Evolutionary conservation across 176 grass and related monocot genomes (phyloP).

Genomic region (Paspalum vaginatum): DNA sequence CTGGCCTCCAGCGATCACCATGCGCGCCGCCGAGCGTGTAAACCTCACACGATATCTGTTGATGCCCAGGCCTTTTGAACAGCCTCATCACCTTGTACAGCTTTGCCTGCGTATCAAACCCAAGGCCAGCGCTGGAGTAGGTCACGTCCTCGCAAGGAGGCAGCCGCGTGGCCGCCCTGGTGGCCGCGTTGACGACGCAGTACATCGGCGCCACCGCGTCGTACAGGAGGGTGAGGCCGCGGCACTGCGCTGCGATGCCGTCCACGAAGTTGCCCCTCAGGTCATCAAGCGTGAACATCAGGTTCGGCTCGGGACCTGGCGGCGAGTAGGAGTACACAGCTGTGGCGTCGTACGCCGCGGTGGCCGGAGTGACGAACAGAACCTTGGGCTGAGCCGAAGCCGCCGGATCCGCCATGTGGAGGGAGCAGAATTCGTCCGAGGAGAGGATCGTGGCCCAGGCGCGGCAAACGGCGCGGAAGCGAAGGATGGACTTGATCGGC

Average conservation of each 20-base stretch:
- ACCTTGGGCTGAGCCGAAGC: background rate
- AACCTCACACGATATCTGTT: background rate
- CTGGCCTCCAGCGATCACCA: conserved; percentile 2
- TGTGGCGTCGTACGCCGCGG: background rate
- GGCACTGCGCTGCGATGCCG: background rate
- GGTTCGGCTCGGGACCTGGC: background rate
- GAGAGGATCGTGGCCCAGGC: background rate
- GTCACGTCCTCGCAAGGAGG: background rate
- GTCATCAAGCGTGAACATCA: background rate
- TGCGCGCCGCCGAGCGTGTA: background rate
- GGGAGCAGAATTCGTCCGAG: background rate
- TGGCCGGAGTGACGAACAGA: background rate
- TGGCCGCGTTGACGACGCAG: conserved; percentile 23
- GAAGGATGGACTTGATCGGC: background rate
- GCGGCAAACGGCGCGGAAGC: conserved; percentile 14
- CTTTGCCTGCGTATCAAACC: background rate
- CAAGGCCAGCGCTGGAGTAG: background rate
- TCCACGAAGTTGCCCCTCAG: background rate
- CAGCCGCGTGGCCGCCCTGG: conserved; percentile 10
- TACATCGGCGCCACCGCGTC: conserved; percentile 15
- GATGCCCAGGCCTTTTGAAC: background rate
- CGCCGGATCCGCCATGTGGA: background rate
- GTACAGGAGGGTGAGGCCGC: conserved; percentile 26
- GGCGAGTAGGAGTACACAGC: conserved; percentile 14
- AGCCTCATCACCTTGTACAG: conserved; percentile 29